Conservation (phyloP, 768 basidiomycete genomes). For the Baorangia bicolor region DNA sequence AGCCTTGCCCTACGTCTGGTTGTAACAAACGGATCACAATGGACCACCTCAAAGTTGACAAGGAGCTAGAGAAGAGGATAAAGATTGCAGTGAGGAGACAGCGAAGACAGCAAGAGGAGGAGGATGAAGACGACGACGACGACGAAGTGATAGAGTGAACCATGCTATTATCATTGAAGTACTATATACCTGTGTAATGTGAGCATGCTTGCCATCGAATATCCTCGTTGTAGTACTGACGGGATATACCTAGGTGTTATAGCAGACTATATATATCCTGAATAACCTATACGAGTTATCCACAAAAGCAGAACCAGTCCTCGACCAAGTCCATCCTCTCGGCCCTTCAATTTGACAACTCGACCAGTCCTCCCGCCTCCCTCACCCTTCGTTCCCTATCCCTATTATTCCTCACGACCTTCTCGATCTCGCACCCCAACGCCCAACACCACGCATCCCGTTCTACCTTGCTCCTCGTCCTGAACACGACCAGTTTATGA, state of each 20-base stretch:
- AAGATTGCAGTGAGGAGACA: conserved; percentile 57
- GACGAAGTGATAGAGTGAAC: conserved; percentile 56
- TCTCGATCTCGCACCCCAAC: conserved; percentile 87
- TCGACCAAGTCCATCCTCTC: background rate
- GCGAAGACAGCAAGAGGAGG: conserved; percentile 39
- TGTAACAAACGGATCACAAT: conserved; percentile 61
- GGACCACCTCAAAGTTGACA: conserved; percentile 50
- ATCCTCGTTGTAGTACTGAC: background rate
- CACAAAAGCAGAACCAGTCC: background rate
- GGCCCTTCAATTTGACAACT: conserved; percentile 18
- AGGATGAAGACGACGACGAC: conserved; percentile 38
- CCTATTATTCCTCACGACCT: conserved; percentile 57
- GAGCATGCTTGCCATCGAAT: background rate
- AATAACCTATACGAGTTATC: background rate
- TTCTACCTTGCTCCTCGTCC: conserved; percentile 81
- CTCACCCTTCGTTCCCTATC: conserved; percentile 67
- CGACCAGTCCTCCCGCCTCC: conserved; percentile 58
- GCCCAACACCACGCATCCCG: conserved; percentile 96
- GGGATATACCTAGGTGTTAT: background rate
- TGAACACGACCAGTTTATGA: conserved; percentile 62
- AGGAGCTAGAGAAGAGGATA: conserved; percentile 59
- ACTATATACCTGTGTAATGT: conserved; percentile 13
- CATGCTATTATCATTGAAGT: background rate
- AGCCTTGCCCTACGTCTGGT: conserved; percentile 69
- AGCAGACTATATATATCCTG: background rate